These are phyloP conservation scores for Chenopodium suecicum DNA, from an alignment of 148 eudicot genomes.

Conservation along the genomic window DNA sequence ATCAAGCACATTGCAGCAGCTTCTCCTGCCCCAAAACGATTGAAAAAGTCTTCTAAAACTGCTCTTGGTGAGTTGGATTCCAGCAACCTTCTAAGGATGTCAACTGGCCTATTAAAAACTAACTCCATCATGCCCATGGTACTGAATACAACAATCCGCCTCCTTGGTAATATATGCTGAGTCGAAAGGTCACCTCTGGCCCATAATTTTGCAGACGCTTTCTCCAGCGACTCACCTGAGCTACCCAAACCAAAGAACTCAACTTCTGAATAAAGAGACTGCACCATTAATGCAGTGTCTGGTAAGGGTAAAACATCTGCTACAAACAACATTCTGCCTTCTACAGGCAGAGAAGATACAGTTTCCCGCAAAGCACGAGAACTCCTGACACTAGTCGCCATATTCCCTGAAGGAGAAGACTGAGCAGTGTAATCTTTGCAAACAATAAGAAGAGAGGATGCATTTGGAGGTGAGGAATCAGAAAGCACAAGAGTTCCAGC, in stretches of 20 bases:
- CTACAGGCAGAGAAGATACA: conserved; percentile 86
- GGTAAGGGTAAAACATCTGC: conserved; percentile 85
- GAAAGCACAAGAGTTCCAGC: conserved; percentile 92
- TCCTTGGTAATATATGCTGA: conserved; percentile 91
- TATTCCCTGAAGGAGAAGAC: conserved; percentile 53
- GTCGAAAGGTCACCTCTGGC: conserved; percentile 93
- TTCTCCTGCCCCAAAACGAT: conserved; percentile 93
- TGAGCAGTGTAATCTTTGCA: conserved; percentile 74
- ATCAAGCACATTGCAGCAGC: conserved; percentile 94
- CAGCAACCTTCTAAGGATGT: conserved; percentile 84
- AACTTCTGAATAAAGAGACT: conserved; percentile 81
- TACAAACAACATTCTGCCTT: conserved; percentile 91
- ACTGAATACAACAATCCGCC: conserved; percentile 84
- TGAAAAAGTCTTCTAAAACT: conserved; percentile 84
- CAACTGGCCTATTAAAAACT: conserved; percentile 92
- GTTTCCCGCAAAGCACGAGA: conserved; percentile 86
- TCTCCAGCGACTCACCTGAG: conserved; percentile 67
- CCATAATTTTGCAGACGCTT: conserved; percentile 75
- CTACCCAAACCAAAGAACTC: conserved; percentile 56
- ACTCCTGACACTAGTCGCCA: conserved; percentile 62
- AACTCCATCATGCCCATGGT: conserved; percentile 99
- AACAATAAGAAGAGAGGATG: conserved; percentile 84
- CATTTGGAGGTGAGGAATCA: conserved; percentile 85
- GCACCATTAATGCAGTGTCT: conserved; percentile 70
- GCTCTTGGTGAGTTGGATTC: conserved; percentile 87